Evolutionary conservation across 257 asterid genomes (phyloP).

Genomic region (Hygrophila difformis): DNA sequence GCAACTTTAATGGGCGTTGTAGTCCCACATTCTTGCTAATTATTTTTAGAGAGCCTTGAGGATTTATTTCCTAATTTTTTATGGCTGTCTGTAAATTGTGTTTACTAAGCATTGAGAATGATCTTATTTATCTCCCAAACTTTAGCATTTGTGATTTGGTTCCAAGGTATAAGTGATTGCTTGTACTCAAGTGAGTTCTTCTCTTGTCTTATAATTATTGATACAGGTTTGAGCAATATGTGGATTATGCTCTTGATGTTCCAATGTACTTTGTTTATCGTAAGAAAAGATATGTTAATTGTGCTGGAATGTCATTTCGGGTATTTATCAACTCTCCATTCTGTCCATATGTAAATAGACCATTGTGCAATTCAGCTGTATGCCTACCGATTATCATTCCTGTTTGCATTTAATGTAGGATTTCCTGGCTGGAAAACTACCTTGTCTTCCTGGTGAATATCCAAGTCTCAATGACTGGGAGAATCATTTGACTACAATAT

Average conservation of each 20-base stretch:
- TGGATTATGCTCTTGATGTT: conserved; percentile 94
- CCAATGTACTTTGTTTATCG: conserved; percentile 99
- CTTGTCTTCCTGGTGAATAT: conserved; percentile 80
- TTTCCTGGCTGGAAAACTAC: conserved; percentile 90
- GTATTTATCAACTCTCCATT: conserved; percentile 32
- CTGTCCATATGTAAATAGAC: conserved; percentile 3
- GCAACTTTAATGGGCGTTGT: too few relatives aligned
- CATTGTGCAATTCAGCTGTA: background rate
- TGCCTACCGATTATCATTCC: background rate
- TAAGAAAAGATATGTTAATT: conserved; percentile 62
- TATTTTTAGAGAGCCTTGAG: too few relatives aligned
- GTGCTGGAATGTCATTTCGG: conserved; percentile 90
- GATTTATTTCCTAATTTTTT: too few relatives aligned
- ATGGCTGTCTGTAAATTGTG: too few relatives aligned
- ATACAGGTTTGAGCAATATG: conserved; percentile 95
- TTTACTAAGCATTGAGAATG: too few relatives aligned
- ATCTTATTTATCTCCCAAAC: too few relatives aligned
- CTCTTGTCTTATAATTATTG: too few relatives aligned
- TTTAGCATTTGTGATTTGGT: background rate
- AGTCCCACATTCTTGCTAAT: too few relatives aligned
- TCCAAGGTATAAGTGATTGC: background rate
- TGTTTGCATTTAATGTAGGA: conserved; percentile 42
- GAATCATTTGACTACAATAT: conserved; percentile 93
- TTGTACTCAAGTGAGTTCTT: conserved; percentile 6
- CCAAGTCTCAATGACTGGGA: conserved; percentile 96